Evolutionary conservation across 2,329 filamentous ascomycete genomes (phyloP).

Genomic region (Hymenoscyphus occultus): DNA sequence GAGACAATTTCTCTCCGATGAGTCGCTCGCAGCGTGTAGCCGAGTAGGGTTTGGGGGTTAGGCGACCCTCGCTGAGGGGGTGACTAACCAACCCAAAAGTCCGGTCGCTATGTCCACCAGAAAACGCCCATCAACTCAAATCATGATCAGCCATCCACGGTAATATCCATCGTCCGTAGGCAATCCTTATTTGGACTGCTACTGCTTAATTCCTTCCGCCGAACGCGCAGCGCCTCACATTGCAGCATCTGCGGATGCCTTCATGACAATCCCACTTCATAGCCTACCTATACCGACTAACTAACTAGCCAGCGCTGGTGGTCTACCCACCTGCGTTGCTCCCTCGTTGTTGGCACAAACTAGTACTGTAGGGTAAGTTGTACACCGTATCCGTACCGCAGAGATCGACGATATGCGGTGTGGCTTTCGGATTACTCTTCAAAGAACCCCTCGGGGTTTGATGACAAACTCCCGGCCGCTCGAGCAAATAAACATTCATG

Average conservation of each 20-base stretch:
- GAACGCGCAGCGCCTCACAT: constrained; percentile 1
- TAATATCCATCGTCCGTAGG: neutral
- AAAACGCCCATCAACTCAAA: neutral
- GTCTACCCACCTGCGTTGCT: neutral
- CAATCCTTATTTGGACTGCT: constrained; percentile 2
- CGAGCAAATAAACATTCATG: neutral
- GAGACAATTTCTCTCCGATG: constrained; percentile 4
- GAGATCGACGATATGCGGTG: neutral
- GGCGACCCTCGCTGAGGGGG: no score
- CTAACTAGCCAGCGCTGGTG: neutral
- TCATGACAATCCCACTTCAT: neutral
- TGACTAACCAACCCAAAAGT: neutral
- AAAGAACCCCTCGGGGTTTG: neutral
- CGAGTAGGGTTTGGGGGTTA: neutral
- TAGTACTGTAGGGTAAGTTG: neutral
- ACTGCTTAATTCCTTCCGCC: constrained; percentile 6
- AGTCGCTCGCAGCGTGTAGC: neutral
- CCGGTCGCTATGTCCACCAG: constrained; percentile 5
- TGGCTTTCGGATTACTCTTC: constrained; percentile 1
- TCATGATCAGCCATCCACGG: neutral
- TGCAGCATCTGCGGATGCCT: neutral
- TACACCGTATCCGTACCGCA: neutral
- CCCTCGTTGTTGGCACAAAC: neutral
- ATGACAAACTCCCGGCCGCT: constrained; percentile 4
- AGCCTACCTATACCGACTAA: neutral